These are phyloP conservation scores for Penicillium polonicum DNA, from an alignment of 2,329 filamentous ascomycete genomes.

Conservation along the genomic window DNA sequence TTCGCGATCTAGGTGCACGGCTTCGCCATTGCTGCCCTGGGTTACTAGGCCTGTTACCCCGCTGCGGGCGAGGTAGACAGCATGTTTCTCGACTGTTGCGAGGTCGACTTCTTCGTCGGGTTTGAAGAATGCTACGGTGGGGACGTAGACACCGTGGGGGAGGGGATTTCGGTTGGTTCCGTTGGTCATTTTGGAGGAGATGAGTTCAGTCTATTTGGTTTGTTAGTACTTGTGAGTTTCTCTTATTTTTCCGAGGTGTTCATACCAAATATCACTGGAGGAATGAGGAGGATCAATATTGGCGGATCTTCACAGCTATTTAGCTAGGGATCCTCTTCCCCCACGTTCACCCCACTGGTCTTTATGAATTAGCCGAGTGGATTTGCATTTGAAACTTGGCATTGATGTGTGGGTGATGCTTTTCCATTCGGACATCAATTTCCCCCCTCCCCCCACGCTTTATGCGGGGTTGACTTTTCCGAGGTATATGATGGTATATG, in stretches of 20 bases:
- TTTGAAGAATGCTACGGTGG: constrained; percentile 73
- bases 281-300: not conserved
- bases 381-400: not conserved
- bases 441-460: not conserved
- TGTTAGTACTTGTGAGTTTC: not conserved
- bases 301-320: not conserved
- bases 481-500: not conserved
- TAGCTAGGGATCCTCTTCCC: not conserved
- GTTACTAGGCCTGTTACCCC: constrained; percentile 73
- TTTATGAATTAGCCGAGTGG: not conserved
- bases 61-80: constrained; percentile 67
- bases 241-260: not conserved
- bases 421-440: not conserved
- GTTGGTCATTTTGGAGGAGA: constrained; percentile 23
- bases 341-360: constrained; percentile 2
- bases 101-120: constrained; percentile 66
- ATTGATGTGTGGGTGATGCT: not conserved
- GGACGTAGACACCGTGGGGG: constrained; percentile 64
- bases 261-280: not conserved
- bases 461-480: constrained; percentile 12
- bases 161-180: constrained; percentile 31
- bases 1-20: constrained; percentile 70
- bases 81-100: constrained; percentile 57
- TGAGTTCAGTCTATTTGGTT: not conserved
- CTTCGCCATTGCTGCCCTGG: constrained; percentile 80